Base-by-base conservation (phyloP, 225 moss, liverwort and hornwort species). In the Straminergon stramineum region DNA sequence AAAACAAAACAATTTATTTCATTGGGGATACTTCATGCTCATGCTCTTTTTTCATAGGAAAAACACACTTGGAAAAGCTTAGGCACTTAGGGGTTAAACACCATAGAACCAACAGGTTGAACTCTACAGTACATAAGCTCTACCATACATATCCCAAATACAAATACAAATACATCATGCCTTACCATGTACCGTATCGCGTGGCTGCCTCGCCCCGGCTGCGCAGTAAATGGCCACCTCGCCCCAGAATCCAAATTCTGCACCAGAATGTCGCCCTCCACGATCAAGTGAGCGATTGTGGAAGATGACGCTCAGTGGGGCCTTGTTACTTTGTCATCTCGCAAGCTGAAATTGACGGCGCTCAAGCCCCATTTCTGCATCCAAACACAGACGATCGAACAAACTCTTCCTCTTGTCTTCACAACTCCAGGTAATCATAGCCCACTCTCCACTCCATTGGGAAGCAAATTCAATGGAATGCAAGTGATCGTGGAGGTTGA, bases 181-280 rank as follows among this genome's bases (percentile, higher is more conserved):
- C 35, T 37, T 53, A 31, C 52, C 63, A 56, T 52, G 39, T 65
- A 65, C 52, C 77, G 64, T 86, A 60, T 52, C 13, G 52, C 35
- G 30, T 48, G 27, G 21, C 27, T 27, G 66, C 34, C 31, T 74
- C 58, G 15, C 64, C 15, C 41, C 60, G 78, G 39, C 85, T 85
- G 89, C 89, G 89, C 85, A 89, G 51, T 89, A 85, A 89, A 85
- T 89, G 89, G n/a, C 5, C 23, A 68, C 23, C 66, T 39, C 52
- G 30, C 52, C 34, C 18, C 27, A 26, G 23, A 68, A 69, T 77
- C 89, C 66, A 63, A 20, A 15, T 71, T 34, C 64, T 63, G 34
- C 81, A 81, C 62, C 81, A 86, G 53, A 90, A 76, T 82, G 82
- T 57, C 75, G 31, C 63, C 35, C 51, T 75, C 82, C 75, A 48